These are phyloP conservation scores for Pelagophyceae sp. DNA, from an alignment of 352 stramenopile genomes.

Conservation along the genomic window DNA sequence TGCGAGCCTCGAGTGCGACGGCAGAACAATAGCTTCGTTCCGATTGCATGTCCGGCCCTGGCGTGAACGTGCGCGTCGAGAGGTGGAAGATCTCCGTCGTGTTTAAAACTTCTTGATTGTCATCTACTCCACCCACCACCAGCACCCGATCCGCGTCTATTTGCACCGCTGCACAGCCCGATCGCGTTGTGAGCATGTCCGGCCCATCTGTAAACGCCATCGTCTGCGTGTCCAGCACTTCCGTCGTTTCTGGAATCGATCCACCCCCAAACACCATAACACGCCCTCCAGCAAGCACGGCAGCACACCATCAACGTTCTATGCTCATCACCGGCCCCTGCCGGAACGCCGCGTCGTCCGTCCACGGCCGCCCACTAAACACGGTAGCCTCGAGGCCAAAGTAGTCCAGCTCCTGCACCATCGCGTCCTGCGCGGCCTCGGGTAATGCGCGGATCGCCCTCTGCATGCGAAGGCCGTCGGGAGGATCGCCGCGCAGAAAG, in stretches of 20 bases:
- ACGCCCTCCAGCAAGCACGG: background rate
- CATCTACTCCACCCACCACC: background rate
- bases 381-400: too few relatives aligned
- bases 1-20: background rate
- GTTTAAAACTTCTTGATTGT: background rate
- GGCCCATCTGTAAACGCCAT: background rate
- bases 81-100: background rate
- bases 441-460: too few relatives aligned
- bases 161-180: background rate
- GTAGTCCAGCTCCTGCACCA: too few relatives aligned
- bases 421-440: too few relatives aligned
- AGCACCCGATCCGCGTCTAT: background rate
- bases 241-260: background rate
- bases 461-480: too few relatives aligned
- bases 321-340: too few relatives aligned
- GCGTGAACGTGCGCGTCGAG: background rate
- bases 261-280: background rate
- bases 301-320: too few relatives aligned
- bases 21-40: background rate
- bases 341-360: too few relatives aligned
- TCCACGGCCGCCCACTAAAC: too few relatives aligned
- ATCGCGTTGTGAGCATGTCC: background rate
- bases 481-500: too few relatives aligned
- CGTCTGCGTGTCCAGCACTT: background rate
- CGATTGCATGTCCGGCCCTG: background rate